Base-by-base conservation (phyloP, 805 yeast genomes). In the Danielia reshetovae region DNA sequence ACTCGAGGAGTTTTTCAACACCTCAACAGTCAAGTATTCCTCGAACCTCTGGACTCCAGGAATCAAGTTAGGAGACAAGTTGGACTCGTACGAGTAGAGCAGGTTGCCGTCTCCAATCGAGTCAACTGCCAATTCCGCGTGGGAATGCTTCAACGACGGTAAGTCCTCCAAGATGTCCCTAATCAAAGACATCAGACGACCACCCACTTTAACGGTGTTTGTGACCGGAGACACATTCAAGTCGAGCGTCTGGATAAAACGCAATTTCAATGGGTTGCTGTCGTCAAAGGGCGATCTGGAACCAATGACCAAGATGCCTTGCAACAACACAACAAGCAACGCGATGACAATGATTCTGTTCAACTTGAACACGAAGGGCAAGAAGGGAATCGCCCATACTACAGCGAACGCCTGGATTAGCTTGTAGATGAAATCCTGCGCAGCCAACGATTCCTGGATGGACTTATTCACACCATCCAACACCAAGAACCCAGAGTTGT, bases 321-420 rank as follows among this genome's bases (percentile, higher is more conserved):
- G 42, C 8, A 49, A 29, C 9, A 65, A 36, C 5, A 70, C 40
- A 14, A 72, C 53, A 2, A 69, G 49, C 8, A 62, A 35, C 0
- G 68, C 40, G 15, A 80, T 54, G 2, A 68, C 49, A 25, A 77
- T 55, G 11, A 74, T 40, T 30, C 73, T 64, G 54, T 83, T 82
- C 34, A 84, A 51, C 51, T 81, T 83, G 60, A 81, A 82, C 25
- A 77, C 60, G 52, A 85, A 85, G 5, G 93, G 87, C 30, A 83
- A 48, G 12, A 80, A 51, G 6, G 90, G 82, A 10, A 67, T 32
- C 2, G 61, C 42, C 60, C 62, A 55, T 6, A 51, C 51, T 35
- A 58, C 41, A 7, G 61, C 62, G 41, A 63, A 48, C 6, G 36
- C 16, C 40, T 57, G 52, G 18, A 63, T 40, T 21, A 57, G 32